phyloP scores from a whole-genome alignment of 1,284 basidiomycete genomes.

The Cutaneotrichosporon mucoides region DNA sequence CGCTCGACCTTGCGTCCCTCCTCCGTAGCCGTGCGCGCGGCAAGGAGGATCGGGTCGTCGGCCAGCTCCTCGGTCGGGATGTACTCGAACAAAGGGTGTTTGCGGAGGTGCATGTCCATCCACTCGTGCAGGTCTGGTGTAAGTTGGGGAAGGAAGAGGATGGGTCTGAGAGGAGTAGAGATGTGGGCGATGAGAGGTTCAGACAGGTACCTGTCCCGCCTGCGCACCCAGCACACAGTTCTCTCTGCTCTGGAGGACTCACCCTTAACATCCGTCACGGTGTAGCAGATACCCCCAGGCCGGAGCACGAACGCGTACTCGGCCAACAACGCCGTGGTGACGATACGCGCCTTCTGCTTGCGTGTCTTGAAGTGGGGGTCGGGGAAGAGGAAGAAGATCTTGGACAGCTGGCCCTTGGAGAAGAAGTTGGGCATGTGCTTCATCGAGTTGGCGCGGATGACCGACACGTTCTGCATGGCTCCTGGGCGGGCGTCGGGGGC shows the following conservation, averaged over 20 bases:
- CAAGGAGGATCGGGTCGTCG: slow-evolving; percentile 62
- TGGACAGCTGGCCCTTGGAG: slow-evolving; percentile 77
- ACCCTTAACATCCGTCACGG: slow-evolving; percentile 88
- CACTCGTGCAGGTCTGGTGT: slow-evolving; percentile 77
- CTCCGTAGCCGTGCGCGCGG: slow-evolving; percentile 81
- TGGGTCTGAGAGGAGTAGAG: too few species aligned
- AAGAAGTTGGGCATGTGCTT: slow-evolving; percentile 99
- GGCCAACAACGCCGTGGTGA: slow-evolving; percentile 86
- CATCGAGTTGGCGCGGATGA: slow-evolving; percentile 96
- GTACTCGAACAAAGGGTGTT: slow-evolving; percentile 80
- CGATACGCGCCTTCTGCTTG: slow-evolving; percentile 95
- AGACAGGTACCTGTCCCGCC: too few species aligned
- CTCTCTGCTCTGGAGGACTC: slow-evolving; percentile 7
- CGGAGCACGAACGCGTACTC: slow-evolving; percentile 88
- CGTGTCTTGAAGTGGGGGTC: slow-evolving; percentile 98
- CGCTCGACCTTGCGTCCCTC: slow-evolving; percentile 95
- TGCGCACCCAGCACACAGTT: not conserved
- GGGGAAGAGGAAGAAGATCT: slow-evolving; percentile 97
- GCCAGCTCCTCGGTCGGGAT: slow-evolving; percentile 72
- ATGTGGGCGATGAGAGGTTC: too few species aligned
- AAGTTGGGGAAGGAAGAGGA: not conserved
- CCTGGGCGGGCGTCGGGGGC: slow-evolving; percentile 44
- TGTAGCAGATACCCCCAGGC: slow-evolving; percentile 91
- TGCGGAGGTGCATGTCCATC: slow-evolving; percentile 85
- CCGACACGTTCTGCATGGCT: slow-evolving; percentile 84